Evolutionary conservation across 139 green algal genomes (phyloP).

Genomic region (Gonium pectorale): DNA sequence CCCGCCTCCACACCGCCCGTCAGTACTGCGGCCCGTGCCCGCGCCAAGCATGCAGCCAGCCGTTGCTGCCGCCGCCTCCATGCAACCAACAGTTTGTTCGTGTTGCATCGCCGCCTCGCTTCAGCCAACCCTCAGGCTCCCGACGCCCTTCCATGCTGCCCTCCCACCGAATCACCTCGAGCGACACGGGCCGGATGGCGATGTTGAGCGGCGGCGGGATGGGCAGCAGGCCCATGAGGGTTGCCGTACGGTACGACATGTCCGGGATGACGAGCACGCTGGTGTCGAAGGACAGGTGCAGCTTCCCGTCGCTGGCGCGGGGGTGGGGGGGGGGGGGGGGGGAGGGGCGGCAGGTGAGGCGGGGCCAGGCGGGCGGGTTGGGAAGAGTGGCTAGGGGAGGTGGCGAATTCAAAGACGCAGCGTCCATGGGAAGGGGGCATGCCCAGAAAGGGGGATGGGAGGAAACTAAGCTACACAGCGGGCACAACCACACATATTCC

Average conservation of each 20-base stretch:
- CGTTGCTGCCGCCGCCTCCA: background rate
- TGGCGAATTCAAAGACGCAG: no score
- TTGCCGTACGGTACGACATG: slow-evolving; percentile 73
- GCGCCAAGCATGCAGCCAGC: background rate
- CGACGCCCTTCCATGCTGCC: background rate
- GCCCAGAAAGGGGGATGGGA: no score
- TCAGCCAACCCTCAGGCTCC: background rate
- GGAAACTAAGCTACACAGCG: no score
- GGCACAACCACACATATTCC: no score
- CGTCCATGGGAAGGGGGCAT: no score
- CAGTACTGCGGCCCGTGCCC: background rate
- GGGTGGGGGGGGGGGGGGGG: background rate
- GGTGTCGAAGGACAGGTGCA: slow-evolving; percentile 44
- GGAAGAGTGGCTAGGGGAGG: no score
- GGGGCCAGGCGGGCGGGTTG: background rate
- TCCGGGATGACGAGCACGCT: slow-evolving; percentile 75
- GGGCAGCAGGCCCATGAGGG: slow-evolving; percentile 79
- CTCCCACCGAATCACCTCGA: slow-evolving; percentile 61
- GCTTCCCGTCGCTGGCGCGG: slow-evolving; percentile 34
- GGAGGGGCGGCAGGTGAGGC: background rate
- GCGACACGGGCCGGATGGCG: slow-evolving; percentile 65
- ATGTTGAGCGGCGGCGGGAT: slow-evolving; percentile 86
- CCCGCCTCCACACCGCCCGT: no score
- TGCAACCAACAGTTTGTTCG: no score
- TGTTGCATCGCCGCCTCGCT: no score